These are phyloP conservation scores for Nematocida major DNA, from an alignment of 371 early-diverging fungal genomes.

Conservation along the genomic window DNA sequence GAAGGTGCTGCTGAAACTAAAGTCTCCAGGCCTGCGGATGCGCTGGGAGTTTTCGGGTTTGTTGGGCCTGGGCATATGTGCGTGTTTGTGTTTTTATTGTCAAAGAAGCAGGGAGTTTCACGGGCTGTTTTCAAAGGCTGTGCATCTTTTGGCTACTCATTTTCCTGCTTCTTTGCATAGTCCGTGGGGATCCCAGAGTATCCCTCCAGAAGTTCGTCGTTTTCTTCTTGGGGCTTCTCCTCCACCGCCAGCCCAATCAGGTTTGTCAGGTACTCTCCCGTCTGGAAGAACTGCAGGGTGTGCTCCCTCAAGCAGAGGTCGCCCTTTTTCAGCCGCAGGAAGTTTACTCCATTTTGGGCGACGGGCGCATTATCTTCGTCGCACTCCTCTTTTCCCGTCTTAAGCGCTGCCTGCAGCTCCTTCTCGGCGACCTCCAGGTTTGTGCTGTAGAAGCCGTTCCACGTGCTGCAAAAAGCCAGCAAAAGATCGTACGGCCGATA, in stretches of 20 bases:
- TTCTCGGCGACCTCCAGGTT: slow-evolving; percentile 7
- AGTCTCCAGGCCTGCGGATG: too few species aligned
- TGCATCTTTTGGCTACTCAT: too few species aligned
- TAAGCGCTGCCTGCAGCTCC: too few species aligned
- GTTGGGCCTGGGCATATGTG: too few species aligned
- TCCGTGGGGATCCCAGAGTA: slow-evolving; percentile 10
- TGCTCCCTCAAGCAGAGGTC: slow-evolving; percentile 42
- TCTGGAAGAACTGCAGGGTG: slow-evolving; percentile 34
- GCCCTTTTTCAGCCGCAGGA: neutral
- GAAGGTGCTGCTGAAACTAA: too few species aligned
- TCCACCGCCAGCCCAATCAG: slow-evolving; percentile 1
- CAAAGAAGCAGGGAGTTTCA: too few species aligned
- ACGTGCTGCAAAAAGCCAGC: slow-evolving; percentile 3
- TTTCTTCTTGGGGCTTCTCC: neutral
- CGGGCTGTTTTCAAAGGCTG: too few species aligned
- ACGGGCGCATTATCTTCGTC: too few species aligned
- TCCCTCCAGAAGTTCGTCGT: neutral
- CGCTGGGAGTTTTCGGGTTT: too few species aligned
- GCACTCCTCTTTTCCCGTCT: too few species aligned
- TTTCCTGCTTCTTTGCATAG: neutral
- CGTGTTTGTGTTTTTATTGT: too few species aligned
- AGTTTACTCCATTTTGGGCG: too few species aligned
- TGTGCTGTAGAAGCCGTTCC: slow-evolving; percentile 33
- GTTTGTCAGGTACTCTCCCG: slow-evolving; percentile 27
- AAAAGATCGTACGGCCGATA: slow-evolving; percentile 41